These are phyloP conservation scores for Datisca glomerata DNA, from an alignment of 306 rosid genomes.

Conservation along the genomic window DNA sequence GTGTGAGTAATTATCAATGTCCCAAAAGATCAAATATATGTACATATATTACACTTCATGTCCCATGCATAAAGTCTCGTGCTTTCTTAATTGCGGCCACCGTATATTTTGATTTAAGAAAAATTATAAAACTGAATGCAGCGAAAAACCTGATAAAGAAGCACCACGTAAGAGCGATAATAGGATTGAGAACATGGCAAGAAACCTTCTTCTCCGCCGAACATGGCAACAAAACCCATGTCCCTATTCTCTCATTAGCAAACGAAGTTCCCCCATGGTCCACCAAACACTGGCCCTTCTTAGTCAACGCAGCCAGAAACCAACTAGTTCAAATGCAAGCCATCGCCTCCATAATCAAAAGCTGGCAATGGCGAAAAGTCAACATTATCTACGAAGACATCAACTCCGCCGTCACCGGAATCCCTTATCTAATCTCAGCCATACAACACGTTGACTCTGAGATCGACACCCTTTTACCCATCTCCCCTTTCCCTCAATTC, in stretches of 20 bases:
- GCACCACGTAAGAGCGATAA: constrained; percentile 1
- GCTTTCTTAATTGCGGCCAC: too few species aligned
- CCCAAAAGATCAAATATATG: too few species aligned
- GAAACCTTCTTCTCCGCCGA: neutral
- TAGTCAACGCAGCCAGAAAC: constrained; percentile 6
- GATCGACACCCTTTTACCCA: neutral
- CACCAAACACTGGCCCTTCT: constrained; percentile 3
- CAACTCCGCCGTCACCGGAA: neutral
- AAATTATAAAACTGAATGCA: too few species aligned
- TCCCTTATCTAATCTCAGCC: neutral
- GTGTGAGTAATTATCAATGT: too few species aligned
- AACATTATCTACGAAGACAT: constrained; percentile 14
- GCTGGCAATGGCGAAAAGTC: constrained; percentile 15
- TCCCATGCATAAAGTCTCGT: too few species aligned
- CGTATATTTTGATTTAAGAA: too few species aligned
- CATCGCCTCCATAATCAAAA: constrained; percentile 11
- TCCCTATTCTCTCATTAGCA: constrained; percentile 11
- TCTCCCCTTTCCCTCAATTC: neutral
- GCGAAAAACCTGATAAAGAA: constrained; percentile 6
- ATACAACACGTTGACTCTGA: constrained; percentile 5
- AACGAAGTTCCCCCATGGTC: constrained; percentile 4
- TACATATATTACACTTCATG: too few species aligned
- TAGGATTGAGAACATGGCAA: constrained; percentile 9
- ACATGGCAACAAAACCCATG: neutral
- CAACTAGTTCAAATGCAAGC: constrained; percentile 9